These are phyloP conservation scores for Mixia osmundae DNA, from an alignment of 1,284 basidiomycete genomes.

Conservation along the genomic window DNA sequence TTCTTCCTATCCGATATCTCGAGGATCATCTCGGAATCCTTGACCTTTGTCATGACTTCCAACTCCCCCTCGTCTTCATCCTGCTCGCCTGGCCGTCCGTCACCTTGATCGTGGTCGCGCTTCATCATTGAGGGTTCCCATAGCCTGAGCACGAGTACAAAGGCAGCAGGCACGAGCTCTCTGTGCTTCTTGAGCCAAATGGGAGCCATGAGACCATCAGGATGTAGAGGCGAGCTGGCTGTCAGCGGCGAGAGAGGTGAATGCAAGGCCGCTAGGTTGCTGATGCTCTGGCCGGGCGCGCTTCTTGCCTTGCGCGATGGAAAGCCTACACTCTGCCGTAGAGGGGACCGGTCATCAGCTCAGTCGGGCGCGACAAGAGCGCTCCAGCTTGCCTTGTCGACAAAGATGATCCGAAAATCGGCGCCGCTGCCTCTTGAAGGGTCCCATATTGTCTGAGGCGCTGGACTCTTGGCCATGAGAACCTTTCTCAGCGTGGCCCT, in stretches of 20 bases:
- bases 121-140: slow-evolving; percentile 32
- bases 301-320: slow-evolving; percentile 56
- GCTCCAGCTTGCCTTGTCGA: slow-evolving; percentile 33
- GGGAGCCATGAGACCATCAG: slow-evolving; percentile 84
- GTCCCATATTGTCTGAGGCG: too few relatives aligned
- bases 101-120: slow-evolving; percentile 26
- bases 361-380: background rate
- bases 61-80: slow-evolving; percentile 32
- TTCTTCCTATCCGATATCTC: slow-evolving; percentile 60
- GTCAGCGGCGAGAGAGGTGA: slow-evolving; percentile 79
- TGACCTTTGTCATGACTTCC: slow-evolving; percentile 40
- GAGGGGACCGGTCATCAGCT: background rate
- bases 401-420: slow-evolving; percentile 53
- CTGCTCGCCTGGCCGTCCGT: slow-evolving; percentile 1
- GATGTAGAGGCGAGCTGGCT: slow-evolving; percentile 62
- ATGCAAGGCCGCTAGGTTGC: slow-evolving; percentile 26
- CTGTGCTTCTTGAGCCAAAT: slow-evolving; percentile 95
- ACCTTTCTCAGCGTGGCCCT: slow-evolving; percentile 33
- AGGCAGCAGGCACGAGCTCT: slow-evolving; percentile 68
- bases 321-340: slow-evolving; percentile 38
- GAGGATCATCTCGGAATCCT: slow-evolving; percentile 47
- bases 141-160: slow-evolving; percentile 65
- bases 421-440: slow-evolving; percentile 24
- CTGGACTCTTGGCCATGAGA: slow-evolving; percentile 33
- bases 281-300: slow-evolving; percentile 24